These are phyloP conservation scores for Cyberlindnera mycetangii DNA, from an alignment of 805 yeast species.

Conservation along the genomic window DNA sequence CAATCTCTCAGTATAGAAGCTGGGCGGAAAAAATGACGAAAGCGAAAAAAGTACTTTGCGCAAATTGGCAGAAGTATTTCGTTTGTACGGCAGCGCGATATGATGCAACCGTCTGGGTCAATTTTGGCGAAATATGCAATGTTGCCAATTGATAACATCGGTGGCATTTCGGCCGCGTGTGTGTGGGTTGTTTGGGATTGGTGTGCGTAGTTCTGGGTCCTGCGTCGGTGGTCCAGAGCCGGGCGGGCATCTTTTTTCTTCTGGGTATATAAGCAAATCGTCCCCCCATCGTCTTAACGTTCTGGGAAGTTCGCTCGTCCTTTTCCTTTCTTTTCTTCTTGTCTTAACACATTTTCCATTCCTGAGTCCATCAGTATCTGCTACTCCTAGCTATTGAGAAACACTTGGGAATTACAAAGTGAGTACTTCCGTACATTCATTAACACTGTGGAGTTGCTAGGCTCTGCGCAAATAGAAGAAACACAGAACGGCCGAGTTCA, in stretches of 20 bases:
- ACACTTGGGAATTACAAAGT: slow-evolving; percentile 15
- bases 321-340: slow-evolving; percentile 7
- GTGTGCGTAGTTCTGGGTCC: slow-evolving; percentile 4
- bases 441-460: background rate
- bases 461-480: background rate
- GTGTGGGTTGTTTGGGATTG: background rate
- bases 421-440: background rate
- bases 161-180: slow-evolving; percentile 1
- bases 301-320: background rate
- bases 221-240: background rate
- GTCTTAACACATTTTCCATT: slow-evolving; percentile 13
- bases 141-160: slow-evolving; percentile 3
- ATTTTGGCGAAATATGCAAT: slow-evolving; percentile 3
- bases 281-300: background rate
- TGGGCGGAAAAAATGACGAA: background rate
- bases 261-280: slow-evolving; percentile 1
- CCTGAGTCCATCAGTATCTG: slow-evolving; percentile 13
- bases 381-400: slow-evolving; percentile 4
- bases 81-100: slow-evolving; percentile 1
- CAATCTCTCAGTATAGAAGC: too few species aligned
- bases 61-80: too few species aligned
- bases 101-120: slow-evolving; percentile 1
- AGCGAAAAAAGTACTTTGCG: too few species aligned
- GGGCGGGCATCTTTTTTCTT: background rate
- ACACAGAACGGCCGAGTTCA: too few species aligned